Conservation (phyloP, 2,329 filamentous ascomycete species). For the Arthrobotrys iridis region DNA sequence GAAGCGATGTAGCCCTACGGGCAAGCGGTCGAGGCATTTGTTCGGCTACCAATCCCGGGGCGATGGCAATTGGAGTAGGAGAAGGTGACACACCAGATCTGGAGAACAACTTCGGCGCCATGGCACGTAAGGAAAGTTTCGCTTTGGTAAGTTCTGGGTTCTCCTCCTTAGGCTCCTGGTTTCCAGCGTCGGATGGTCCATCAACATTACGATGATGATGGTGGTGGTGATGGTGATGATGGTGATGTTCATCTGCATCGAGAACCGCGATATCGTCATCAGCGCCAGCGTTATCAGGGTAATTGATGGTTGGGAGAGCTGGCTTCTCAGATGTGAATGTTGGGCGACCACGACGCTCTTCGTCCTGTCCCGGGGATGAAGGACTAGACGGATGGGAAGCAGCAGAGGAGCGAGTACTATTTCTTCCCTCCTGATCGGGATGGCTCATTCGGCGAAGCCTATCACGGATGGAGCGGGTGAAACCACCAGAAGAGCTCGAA, state of each 20-base stretch:
- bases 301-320: not conserved
- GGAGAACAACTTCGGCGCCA: constrained; percentile 47
- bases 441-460: constrained; percentile 50
- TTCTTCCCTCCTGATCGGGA: constrained; percentile 39
- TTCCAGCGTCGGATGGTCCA: constrained; percentile 13
- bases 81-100: constrained; percentile 54
- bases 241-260: constrained; percentile 23
- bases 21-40: constrained; percentile 26
- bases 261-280: constrained; percentile 37
- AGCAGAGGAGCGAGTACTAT: constrained; percentile 42
- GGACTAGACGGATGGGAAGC: constrained; percentile 27
- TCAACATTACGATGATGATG: constrained; percentile 1
- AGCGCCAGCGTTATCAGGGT: not conserved
- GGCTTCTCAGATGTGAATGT: constrained; percentile 37
- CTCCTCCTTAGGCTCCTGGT: constrained; percentile 14
- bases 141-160: constrained; percentile 34
- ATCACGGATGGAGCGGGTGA: constrained; percentile 51
- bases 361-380: constrained; percentile 16
- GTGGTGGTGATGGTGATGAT: no score
- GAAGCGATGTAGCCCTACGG: constrained; percentile 77
- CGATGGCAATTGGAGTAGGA: constrained; percentile 64
- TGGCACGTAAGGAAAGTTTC: constrained; percentile 32
- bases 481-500: constrained; percentile 61
- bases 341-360: constrained; percentile 39
- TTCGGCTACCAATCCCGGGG: constrained; percentile 71